phyloP scores from a whole-genome alignment of 2,329 filamentous ascomycete species.

The Colletotrichum eleusines region DNA sequence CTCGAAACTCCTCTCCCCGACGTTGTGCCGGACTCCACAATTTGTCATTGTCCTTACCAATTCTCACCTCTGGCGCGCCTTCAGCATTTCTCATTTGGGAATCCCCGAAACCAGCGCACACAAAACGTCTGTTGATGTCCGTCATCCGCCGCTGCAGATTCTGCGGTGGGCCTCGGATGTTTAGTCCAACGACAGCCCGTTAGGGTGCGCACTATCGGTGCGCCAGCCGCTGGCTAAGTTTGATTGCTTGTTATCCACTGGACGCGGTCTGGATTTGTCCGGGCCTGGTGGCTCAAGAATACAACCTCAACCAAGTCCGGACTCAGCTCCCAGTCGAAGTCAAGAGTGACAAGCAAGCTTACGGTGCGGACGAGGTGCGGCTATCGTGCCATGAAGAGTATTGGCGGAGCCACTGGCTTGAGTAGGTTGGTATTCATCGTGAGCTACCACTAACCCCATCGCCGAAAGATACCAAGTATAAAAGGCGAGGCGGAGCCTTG shows the following conservation, averaged over 20 bases:
- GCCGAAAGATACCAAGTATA: conserved; percentile 4
- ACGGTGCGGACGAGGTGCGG: not conserved
- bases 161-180: conserved; percentile 6
- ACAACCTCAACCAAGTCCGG: no score
- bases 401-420: not conserved
- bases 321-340: not conserved
- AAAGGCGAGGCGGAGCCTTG: conserved; percentile 13
- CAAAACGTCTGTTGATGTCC: conserved; percentile 4
- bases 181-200: conserved; percentile 20
- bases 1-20: no score
- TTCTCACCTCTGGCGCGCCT: not conserved
- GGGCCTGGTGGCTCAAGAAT: no score
- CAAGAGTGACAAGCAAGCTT: not conserved
- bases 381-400: not conserved
- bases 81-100: conserved; percentile 9
- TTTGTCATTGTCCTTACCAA: no score
- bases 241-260: no score
- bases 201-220: conserved; percentile 6
- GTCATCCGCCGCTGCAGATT: conserved; percentile 2
- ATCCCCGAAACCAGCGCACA: not conserved
- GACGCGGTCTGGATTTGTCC: no score
- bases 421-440: not conserved
- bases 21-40: no score
- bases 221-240: no score
- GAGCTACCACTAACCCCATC: not conserved